These are phyloP conservation scores for Plasmopara halstedii DNA, from an alignment of 352 stramenopile genomes.

Conservation along the genomic window DNA sequence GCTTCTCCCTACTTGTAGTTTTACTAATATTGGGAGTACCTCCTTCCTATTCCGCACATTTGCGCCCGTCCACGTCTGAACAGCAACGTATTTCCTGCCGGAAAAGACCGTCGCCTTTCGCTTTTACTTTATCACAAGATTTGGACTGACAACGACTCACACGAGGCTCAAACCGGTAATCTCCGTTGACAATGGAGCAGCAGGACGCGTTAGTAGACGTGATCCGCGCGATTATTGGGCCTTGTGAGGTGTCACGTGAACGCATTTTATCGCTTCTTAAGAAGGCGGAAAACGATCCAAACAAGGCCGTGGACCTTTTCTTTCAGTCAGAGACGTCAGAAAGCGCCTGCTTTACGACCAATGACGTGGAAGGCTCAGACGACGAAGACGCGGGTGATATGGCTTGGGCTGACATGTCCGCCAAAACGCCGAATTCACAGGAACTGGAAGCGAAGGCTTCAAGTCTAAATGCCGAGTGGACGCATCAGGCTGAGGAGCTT, in stretches of 20 bases:
- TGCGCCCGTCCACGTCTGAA: slow-evolving; percentile 2
- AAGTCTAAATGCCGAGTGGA: slow-evolving; percentile 18
- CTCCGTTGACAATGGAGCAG: slow-evolving; percentile 31
- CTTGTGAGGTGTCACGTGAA: slow-evolving; percentile 51
- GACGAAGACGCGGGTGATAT: slow-evolving; percentile 26
- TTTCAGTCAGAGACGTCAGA: slow-evolving; percentile 55
- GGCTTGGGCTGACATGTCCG: slow-evolving; percentile 15
- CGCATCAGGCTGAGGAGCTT: slow-evolving; percentile 42
- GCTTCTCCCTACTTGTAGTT: too few species aligned
- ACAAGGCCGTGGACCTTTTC: slow-evolving; percentile 77
- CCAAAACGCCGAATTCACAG: slow-evolving; percentile 6
- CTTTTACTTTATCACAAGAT: slow-evolving; percentile 19
- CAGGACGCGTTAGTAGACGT: slow-evolving; percentile 64
- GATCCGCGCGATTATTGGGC: slow-evolving; percentile 72
- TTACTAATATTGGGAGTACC: too few species aligned
- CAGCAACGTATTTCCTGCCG: not conserved
- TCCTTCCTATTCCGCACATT: not conserved
- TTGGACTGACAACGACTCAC: slow-evolving; percentile 10
- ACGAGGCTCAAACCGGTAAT: not conserved
- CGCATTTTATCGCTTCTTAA: slow-evolving; percentile 56
- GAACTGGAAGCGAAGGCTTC: slow-evolving; percentile 3
- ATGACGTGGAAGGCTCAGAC: slow-evolving; percentile 43
- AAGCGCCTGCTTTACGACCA: slow-evolving; percentile 32
- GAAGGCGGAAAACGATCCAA: slow-evolving; percentile 58
- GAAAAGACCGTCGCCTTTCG: slow-evolving; percentile 13